Evolutionary conservation across 208 protist genomes (phyloP).

Genomic region (Trypanosoma melophagium): DNA sequence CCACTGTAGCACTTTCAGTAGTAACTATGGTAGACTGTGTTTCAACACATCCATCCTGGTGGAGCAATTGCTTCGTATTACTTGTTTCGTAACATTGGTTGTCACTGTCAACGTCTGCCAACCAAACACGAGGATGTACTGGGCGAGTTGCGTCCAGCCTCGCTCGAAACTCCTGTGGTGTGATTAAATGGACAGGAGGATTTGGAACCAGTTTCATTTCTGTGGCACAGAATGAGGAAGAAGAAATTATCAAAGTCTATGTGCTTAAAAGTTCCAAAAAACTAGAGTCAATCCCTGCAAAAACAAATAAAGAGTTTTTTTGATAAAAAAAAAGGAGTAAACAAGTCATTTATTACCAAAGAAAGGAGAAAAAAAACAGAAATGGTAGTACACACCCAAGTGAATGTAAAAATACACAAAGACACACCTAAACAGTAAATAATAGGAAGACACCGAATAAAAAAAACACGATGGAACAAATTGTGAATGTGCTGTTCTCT

Average conservation of each 20-base stretch:
- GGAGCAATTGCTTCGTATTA: too few relatives aligned
- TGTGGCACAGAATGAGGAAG: not conserved
- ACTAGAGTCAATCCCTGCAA: too few relatives aligned
- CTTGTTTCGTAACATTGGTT: too few relatives aligned
- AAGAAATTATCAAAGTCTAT: not conserved
- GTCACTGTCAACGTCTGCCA: not conserved
- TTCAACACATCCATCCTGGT: too few relatives aligned
- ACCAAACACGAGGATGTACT: not conserved
- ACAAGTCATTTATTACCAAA: slow-evolving; percentile 1
- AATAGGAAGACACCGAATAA: slow-evolving; percentile 1
- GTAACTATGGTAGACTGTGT: too few relatives aligned
- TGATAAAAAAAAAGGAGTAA: not conserved
- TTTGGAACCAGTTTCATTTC: slow-evolving; percentile 1
- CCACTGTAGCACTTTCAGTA: too few relatives aligned
- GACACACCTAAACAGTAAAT: not conserved
- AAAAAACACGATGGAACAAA: too few relatives aligned
- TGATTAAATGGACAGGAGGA: not conserved
- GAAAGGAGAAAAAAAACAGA: slow-evolving; percentile 4
- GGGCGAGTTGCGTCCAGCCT: not conserved
- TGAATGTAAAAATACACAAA: slow-evolving; percentile 1
- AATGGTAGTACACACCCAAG: slow-evolving; percentile 7
- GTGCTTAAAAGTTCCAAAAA: not conserved
- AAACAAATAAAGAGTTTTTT: not conserved
- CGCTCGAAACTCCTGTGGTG: not conserved
- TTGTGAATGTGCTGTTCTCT: too few relatives aligned